Conservation (phyloP, 2,329 filamentous ascomycete species). For the Neofusicoccum ribis region DNA sequence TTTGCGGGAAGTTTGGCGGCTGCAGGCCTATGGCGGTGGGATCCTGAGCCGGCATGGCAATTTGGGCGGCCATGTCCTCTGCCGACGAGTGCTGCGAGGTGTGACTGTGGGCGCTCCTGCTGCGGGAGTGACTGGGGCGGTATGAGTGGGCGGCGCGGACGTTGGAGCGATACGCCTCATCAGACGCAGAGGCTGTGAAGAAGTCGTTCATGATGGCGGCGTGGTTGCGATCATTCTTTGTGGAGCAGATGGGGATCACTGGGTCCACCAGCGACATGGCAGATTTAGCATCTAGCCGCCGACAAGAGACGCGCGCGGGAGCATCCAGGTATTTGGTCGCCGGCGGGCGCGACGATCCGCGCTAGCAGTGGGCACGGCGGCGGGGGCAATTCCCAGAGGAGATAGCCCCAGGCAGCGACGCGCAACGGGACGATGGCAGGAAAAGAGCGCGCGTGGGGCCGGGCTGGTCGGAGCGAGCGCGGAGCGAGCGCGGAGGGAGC, state of each 20-base stretch:
- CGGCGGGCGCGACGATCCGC: constrained; percentile 11
- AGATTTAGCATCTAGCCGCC: constrained; percentile 14
- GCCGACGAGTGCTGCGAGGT: background rate
- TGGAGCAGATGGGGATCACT: background rate
- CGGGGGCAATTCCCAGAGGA: background rate
- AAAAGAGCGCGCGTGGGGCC: background rate
- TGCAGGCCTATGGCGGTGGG: background rate
- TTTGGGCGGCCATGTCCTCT: constrained; percentile 3
- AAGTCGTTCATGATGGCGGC: constrained; percentile 27
- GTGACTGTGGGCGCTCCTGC: background rate
- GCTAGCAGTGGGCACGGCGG: background rate
- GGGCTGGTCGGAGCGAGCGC: background rate
- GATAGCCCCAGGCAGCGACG: background rate
- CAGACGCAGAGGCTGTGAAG: constrained; percentile 8
- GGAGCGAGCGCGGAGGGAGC: background rate
- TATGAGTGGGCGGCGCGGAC: background rate
- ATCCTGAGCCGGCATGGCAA: constrained; percentile 2
- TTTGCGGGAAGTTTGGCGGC: constrained; percentile 1
- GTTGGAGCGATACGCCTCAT: background rate
- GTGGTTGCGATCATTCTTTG: constrained; percentile 48
- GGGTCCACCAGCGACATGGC: constrained; percentile 7
- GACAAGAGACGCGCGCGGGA: constrained; percentile 1
- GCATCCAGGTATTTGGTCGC: background rate
- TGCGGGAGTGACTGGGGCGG: constrained; percentile 1
- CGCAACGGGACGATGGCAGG: background rate